Conservation (phyloP, 495 filamentous ascomycete species). For the Trichoderma erinaceum region DNA sequence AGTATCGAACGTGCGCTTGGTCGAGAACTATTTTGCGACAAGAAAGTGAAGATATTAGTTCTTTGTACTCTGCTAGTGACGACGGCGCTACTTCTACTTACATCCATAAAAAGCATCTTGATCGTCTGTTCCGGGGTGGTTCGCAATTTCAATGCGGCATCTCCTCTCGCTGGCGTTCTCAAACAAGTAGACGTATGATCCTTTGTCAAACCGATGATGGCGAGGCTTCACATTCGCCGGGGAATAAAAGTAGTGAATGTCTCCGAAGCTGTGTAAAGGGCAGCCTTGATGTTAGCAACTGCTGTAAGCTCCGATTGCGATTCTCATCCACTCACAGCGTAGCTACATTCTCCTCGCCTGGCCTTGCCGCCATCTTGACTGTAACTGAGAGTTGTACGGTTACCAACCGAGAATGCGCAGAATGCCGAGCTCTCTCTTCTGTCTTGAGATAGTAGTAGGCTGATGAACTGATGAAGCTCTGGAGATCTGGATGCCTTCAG, state of each 20-base stretch:
- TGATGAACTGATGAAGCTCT: background rate
- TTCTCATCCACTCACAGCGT: conserved; percentile 59
- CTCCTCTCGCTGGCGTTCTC: conserved; percentile 61
- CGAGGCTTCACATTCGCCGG: conserved; percentile 61
- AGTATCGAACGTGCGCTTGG: conserved; percentile 59
- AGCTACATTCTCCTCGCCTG: conserved; percentile 71
- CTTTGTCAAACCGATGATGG: conserved; percentile 84
- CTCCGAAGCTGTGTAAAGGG: conserved; percentile 61
- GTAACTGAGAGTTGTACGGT: background rate
- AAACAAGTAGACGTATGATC: conserved; percentile 83
- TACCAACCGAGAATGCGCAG: background rate
- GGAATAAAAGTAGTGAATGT: conserved; percentile 85
- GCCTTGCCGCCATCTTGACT: conserved; percentile 64
- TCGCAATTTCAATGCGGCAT: conserved; percentile 77
- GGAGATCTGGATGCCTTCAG: background rate
- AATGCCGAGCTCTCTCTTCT: background rate
- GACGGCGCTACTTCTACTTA: conserved; percentile 35
- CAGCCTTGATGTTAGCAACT: background rate
- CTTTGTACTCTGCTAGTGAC: background rate
- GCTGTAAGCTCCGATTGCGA: background rate
- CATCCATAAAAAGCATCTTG: conserved; percentile 86
- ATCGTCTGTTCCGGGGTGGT: conserved; percentile 75
- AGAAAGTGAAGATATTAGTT: conserved; percentile 15
- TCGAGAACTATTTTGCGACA: conserved; percentile 50
- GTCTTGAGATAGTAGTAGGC: background rate